Base-by-base conservation (phyloP, 169 alveolate species). In the Eimeria acervulina region DNA sequence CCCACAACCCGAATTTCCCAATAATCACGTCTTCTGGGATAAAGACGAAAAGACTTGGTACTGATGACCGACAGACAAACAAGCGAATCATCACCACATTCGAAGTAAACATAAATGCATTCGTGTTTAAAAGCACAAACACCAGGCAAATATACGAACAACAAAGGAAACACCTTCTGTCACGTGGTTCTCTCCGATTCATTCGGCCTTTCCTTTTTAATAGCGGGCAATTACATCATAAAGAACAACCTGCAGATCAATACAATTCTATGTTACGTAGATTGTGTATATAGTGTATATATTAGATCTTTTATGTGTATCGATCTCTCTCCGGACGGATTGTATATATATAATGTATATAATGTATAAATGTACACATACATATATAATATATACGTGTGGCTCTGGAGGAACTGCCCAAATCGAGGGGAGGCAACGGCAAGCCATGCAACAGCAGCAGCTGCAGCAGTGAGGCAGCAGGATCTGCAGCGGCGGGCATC, bases 11-110 rank as follows among this genome's bases (percentile, higher is more conserved):
- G 36, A 51, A 21, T 93, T 55, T 61, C 96, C 96, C 36, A 42
- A 52, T 51, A 80, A 76, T 47, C 96, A 93, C 74, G 96, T 93
- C 52, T 93, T 93, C 74, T 93, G 96, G 96, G 96, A 93, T n/a
- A 44, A 85, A 38, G 63, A 31, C 21, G 90, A 78, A 33, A 81
- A 93, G 31, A 51, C 66, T 33, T 93, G 96, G 96, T 93, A 93
- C 96, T 93, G 55, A 28, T 74, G 26, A 21, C 19, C 93, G 15
- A 42, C 21, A 7, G 5, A 19, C 87, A 76, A 33, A 38, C 33
- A 21, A 76, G 51, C 84, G 10, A 33, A 17, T 12, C 55, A 12
- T 47, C 19, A 5, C 19, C 55, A 47, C 12, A 47, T 12, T 7
- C 55, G 55, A 19, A 13, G 12, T 47, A 47, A 7, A 47, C 55